Evolutionary conservation across 306 rosid species (phyloP).

Genomic region (Sechiopsis laciniata): DNA sequence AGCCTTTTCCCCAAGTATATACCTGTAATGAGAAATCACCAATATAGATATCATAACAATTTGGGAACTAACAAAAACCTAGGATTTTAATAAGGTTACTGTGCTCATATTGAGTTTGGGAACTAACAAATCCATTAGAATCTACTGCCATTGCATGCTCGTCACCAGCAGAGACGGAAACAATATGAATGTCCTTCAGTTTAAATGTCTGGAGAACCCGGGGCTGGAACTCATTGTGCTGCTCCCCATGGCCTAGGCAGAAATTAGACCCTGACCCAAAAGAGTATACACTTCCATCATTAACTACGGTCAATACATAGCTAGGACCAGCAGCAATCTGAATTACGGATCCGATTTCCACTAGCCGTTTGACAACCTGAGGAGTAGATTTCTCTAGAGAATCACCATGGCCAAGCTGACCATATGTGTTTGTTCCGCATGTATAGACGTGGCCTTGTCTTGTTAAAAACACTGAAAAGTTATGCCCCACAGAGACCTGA

Average conservation of each 20-base stretch:
- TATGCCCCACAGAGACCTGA: slow-evolving; percentile 86
- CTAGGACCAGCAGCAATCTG: slow-evolving; percentile 84
- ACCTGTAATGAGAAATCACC: slow-evolving; percentile 43
- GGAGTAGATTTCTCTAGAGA: slow-evolving; percentile 63
- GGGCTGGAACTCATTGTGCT: slow-evolving; percentile 70
- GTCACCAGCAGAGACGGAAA: slow-evolving; percentile 83
- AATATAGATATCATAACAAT: slow-evolving; percentile 12
- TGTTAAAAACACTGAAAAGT: slow-evolving; percentile 79
- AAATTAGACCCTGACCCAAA: slow-evolving; percentile 87
- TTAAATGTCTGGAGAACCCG: slow-evolving; percentile 63
- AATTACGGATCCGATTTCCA: slow-evolving; percentile 46
- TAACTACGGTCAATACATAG: slow-evolving; percentile 60
- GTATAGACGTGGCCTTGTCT: slow-evolving; percentile 75
- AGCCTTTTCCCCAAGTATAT: slow-evolving; percentile 91
- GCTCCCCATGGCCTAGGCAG: slow-evolving; percentile 97
- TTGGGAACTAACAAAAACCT: not conserved
- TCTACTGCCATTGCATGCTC: slow-evolving; percentile 96
- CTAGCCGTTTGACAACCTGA: slow-evolving; percentile 51
- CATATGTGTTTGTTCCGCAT: slow-evolving; percentile 73
- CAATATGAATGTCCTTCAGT: slow-evolving; percentile 62
- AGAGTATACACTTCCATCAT: slow-evolving; percentile 64
- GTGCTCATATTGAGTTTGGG: slow-evolving; percentile 13
- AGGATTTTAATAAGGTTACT: not conserved
- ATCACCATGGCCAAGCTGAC: slow-evolving; percentile 92
- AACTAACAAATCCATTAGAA: slow-evolving; percentile 80